Evolutionary conservation across 345 rosid genomes (phyloP), one percentile per base, ranked within the genome.

Genomic region (Anastatica hierochuntica): DNA sequence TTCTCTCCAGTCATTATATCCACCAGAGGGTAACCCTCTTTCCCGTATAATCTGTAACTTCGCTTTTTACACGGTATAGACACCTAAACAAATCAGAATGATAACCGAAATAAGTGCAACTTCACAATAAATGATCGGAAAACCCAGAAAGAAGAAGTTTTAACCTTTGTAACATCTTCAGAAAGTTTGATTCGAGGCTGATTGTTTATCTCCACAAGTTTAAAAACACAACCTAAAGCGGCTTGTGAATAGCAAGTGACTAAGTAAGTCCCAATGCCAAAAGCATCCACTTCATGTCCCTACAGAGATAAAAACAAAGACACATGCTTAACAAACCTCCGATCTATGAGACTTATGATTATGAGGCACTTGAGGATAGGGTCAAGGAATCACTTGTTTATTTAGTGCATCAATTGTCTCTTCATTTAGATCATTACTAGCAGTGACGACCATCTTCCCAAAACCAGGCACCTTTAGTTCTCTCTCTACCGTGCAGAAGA

Each of bases 161-260:
- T 15, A 57, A 92, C 98, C 97, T 88, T 92, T 26, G 98, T 74
- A 67, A 92, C 90, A 75, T 92, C 98, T 79, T 92, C 98, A 17
- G 98, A 92, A 23, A 92, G 97, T 72, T 92, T 92, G 66, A 92
- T 92, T 39, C 95, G 88, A 62, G 97, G 98, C 69, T 92, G 95
- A 65, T 69, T 68, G 56, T 83, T 83, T 64, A 92, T 88, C 78
- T 92, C 98, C 29, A 92, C 98, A 65, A 92, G 98, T 78, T 92
- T 92, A 76, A 85, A 92, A 52, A 92, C 98, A 33, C 95, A 88
- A 45, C 98, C 97, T 64, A 92, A 54, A 34, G 98, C 98, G 18
- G 97, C 86, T 73, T 92, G 98, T 9, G 94, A 74, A 62, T 79
- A 88, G 71, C 98, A 92, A 51, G 97, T 88, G 55, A 92, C 98